Percentiles rank a stretch among this genome's conserved stretches.
phyloP scores from a whole-genome alignment of 148 eudicot genomes.

The Dysphania ambrosioides region DNA sequence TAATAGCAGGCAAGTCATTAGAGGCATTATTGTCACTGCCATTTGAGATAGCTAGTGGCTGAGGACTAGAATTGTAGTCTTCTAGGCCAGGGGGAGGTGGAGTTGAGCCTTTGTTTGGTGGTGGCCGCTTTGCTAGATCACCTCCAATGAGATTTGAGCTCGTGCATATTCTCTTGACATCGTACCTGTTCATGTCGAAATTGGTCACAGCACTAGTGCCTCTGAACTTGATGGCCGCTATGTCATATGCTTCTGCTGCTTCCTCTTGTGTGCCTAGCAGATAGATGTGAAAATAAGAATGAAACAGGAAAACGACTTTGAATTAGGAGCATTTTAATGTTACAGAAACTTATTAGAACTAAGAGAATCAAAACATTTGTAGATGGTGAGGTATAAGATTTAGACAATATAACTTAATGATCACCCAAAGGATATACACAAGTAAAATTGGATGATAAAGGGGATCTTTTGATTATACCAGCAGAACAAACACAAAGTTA shows the following conservation, averaged over 20 bases:
- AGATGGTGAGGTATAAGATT: too few relatives aligned
- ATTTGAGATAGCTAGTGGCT: constrained; percentile 28
- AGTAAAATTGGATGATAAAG: too few relatives aligned
- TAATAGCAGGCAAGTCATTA: constrained; percentile 23
- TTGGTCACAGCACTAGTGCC: constrained; percentile 79
- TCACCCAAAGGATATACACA: too few relatives aligned
- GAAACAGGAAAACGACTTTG: too few relatives aligned
- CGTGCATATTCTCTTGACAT: constrained; percentile 62
- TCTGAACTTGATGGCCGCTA: constrained; percentile 79
- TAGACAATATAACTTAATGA: too few relatives aligned
- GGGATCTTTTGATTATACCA: too few relatives aligned
- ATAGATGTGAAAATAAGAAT: not conserved
- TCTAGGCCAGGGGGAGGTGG: constrained; percentile 14
- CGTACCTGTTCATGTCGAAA: constrained; percentile 74
- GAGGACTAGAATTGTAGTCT: not conserved
- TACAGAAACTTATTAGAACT: too few relatives aligned
- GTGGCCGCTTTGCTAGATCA: constrained; percentile 55
- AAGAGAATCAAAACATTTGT: too few relatives aligned
- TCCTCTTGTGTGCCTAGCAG: constrained; percentile 80
- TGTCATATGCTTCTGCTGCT: constrained; percentile 87
- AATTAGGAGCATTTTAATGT: too few relatives aligned
- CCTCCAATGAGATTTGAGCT: constrained; percentile 61
- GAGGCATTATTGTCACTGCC: constrained; percentile 8
- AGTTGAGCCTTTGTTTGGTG: constrained; percentile 24
- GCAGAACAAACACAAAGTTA: too few relatives aligned